Base-by-base conservation (phyloP, 2,329 filamentous ascomycete species). In the Colletotrichum zoysiae region DNA sequence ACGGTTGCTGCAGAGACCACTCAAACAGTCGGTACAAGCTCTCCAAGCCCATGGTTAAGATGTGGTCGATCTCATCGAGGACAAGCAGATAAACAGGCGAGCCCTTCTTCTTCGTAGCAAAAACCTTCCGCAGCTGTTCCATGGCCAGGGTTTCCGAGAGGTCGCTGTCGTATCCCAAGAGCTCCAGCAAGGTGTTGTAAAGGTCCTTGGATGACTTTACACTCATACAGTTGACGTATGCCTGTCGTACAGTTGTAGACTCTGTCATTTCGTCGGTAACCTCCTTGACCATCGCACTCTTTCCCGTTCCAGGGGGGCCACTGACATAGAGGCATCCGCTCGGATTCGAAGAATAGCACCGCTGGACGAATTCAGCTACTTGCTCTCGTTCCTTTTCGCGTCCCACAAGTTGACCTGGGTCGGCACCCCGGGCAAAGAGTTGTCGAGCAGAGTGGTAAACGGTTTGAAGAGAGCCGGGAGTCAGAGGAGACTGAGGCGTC, bases 181-280 rank as follows among this genome's bases (percentile, higher is more conserved):
- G 89, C 66, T 93, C 91, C 16, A 95, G 83, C 23, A 99, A 84
- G 26, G 92, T 95, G 74, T 88, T 87, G 81, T 97, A 97, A 30
- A 99, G 87, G 78, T 98, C 95, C 75, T 90, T 91, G 2, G 95
- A 93, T 44, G 91, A 94, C 78, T 96, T 97, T 82, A 98, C 91
- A 82, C 95, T 97, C 91, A 98, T 98, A 82, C 96, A 99, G 80
- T 99, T 99, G 86, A 99, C 88, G 78, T 95, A 95, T 2, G 91
- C 91, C 65, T 91, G 90, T 77, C 89, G 90, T 65, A 96, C 84
- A 5, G 84, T 81, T 20, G 86, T 83, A 44, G 84, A 83, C 5
- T 83, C 79, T 14, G 84, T 83, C 60, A 92, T 82, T 55, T 90
- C 85, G 59, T 89, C 84, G 59, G 92, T 92, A 62, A 97, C 89